These are phyloP conservation scores for Aspergillus hortae DNA, from an alignment of 2,329 filamentous ascomycete genomes.

Conservation along the genomic window DNA sequence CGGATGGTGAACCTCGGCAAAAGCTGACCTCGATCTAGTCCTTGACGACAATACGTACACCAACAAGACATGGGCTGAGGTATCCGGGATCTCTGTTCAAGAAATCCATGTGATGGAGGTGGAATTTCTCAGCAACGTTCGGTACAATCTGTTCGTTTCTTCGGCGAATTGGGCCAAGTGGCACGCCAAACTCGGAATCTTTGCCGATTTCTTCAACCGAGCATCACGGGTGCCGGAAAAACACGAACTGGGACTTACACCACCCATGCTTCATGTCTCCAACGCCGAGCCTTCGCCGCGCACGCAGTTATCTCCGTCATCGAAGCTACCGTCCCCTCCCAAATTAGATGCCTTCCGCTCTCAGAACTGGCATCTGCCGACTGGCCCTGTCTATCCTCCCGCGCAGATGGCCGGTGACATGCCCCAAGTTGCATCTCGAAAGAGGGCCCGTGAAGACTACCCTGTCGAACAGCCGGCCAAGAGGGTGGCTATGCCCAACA, in stretches of 20 bases:
- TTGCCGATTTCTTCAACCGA: conserved; percentile 76
- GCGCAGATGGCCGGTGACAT: conserved; percentile 22
- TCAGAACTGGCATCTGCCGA: conserved; percentile 27
- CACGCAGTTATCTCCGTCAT: conserved; percentile 24
- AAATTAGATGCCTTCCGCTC: conserved; percentile 26
- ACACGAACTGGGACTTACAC: conserved; percentile 26
- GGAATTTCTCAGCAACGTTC: conserved; percentile 98
- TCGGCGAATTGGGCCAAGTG: conserved; percentile 82
- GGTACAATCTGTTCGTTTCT: conserved; percentile 86
- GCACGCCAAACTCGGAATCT: conserved; percentile 77
- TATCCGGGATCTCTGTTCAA: conserved; percentile 86
- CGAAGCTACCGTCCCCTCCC: conserved; percentile 40
- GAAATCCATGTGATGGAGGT: conserved; percentile 99
- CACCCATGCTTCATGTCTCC: conserved; percentile 30
- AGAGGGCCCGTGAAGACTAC: conserved; percentile 57
- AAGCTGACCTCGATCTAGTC: conserved; percentile 50
- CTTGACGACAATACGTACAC: conserved; percentile 98
- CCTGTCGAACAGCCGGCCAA: conserved; percentile 57
- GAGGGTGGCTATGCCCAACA: conserved; percentile 33
- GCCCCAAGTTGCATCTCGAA: conserved; percentile 41
- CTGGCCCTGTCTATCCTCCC: conserved; percentile 20
- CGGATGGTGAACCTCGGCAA: not conserved
- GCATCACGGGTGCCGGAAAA: conserved; percentile 52
- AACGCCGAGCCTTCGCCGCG: conserved; percentile 32
- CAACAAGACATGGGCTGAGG: conserved; percentile 99